These are phyloP conservation scores for Aspergillus sergii DNA, from an alignment of 2,329 filamentous ascomycete species.

Conservation along the genomic window DNA sequence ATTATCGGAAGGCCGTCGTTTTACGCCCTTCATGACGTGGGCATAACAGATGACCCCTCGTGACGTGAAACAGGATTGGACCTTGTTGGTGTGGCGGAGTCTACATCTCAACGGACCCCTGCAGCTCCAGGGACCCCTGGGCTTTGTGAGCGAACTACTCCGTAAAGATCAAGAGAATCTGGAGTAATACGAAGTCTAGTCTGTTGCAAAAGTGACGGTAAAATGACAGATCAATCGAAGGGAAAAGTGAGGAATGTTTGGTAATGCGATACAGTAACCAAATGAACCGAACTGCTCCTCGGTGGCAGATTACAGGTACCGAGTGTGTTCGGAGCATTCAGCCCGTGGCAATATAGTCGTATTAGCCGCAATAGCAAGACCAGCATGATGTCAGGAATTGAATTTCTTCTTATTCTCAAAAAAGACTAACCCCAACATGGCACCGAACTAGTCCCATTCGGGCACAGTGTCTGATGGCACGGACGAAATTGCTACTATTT, in stretches of 20 bases:
- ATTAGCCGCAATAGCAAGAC: not conserved
- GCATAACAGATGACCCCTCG: not conserved
- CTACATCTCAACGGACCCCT: not conserved
- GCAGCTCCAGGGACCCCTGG: not conserved
- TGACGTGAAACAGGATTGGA: constrained; percentile 3
- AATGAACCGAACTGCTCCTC: not conserved
- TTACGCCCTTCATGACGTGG: not conserved
- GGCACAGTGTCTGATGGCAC: not conserved
- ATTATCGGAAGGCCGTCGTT: constrained; percentile 2
- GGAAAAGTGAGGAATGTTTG: not conserved
- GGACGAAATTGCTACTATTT: not conserved
- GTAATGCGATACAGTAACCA: not conserved
- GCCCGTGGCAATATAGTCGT: not conserved
- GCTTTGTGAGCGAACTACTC: not conserved
- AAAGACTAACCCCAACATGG: not conserved
- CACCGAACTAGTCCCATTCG: not conserved
- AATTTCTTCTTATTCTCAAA: not conserved
- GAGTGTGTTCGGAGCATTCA: not conserved
- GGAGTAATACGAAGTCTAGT: not conserved
- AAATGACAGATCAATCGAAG: not conserved
- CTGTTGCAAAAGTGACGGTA: not conserved
- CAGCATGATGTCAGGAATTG: constrained; percentile 11
- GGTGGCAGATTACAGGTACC: not conserved
- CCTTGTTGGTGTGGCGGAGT: constrained; percentile 6
- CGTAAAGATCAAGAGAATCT: not conserved